These are phyloP conservation scores for Coleophoma eucalyptorum DNA, from an alignment of 2,329 filamentous ascomycete genomes.

Conservation along the genomic window DNA sequence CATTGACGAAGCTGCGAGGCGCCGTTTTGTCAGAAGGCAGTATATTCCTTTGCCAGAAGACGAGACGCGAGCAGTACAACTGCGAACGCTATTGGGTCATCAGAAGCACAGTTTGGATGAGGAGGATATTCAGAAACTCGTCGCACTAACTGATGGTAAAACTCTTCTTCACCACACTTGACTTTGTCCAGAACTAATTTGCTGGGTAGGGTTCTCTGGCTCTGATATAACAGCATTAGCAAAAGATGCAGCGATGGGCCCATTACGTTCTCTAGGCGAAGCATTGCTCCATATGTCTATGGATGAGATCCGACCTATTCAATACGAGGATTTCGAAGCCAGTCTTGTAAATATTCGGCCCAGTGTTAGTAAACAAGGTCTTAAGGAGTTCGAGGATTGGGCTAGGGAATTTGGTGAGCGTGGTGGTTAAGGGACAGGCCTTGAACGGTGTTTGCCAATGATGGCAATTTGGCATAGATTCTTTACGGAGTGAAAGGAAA, in stretches of 20 bases:
- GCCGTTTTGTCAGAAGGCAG: constrained; percentile 87
- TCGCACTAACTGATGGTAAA: constrained; percentile 67
- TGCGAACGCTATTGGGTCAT: constrained; percentile 75
- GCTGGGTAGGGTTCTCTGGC: constrained; percentile 78
- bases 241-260: constrained; percentile 98
- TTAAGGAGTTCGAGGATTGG: constrained; percentile 93
- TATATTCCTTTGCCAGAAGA: constrained; percentile 93
- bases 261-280: constrained; percentile 84
- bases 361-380: constrained; percentile 79
- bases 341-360: constrained; percentile 84
- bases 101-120: constrained; percentile 68
- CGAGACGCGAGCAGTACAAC: constrained; percentile 73
- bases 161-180: background rate
- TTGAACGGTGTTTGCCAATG: too few species aligned
- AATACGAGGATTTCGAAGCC: constrained; percentile 75
- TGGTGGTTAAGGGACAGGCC: constrained; percentile 56
- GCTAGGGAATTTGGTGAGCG: constrained; percentile 88
- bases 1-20: constrained; percentile 90
- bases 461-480: too few species aligned
- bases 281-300: constrained; percentile 86
- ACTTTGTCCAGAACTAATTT: constrained; percentile 5
- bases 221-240: constrained; percentile 95
- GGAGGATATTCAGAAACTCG: constrained; percentile 67
- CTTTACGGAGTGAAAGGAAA: too few species aligned
- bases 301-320: constrained; percentile 89